phyloP scores from a whole-genome alignment of 257 asterid species.

The Gynochthodes officinalis region DNA sequence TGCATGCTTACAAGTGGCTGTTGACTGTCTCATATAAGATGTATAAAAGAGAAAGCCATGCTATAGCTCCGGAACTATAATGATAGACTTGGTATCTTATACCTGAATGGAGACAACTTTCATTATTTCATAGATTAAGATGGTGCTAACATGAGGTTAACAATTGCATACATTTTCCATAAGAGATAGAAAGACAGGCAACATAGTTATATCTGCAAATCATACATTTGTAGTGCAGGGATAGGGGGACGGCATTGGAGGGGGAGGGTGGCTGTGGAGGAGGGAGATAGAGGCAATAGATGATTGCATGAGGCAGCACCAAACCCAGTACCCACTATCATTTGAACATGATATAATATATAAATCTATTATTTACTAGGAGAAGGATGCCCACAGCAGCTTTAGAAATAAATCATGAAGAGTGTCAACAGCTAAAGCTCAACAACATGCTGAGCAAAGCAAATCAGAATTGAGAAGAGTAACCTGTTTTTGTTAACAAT shows the following conservation, averaged over 20 bases:
- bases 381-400: not conserved
- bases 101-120: not conserved
- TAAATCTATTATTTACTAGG: not conserved
- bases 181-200: not conserved
- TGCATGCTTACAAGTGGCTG: not conserved
- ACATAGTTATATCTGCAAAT: not conserved
- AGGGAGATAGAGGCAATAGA: not conserved
- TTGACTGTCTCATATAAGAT: not conserved
- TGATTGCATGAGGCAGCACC: not conserved
- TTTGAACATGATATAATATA: not conserved
- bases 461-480: constrained; percentile 4
- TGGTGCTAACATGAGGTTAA: not conserved
- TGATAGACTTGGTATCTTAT: not conserved
- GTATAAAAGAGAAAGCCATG: not conserved
- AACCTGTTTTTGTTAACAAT: constrained; percentile 41
- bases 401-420: not conserved
- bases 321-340: not conserved
- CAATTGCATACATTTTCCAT: not conserved
- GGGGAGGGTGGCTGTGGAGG: too few relatives aligned
- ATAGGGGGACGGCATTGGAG: not conserved
- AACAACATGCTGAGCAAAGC: not conserved
- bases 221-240: not conserved
- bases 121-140: not conserved
- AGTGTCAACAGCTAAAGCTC: not conserved
- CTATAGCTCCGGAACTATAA: not conserved